Evolutionary conservation across 2,329 filamentous ascomycete species (phyloP).

Genomic region (Colletotrichum acutatum): DNA sequence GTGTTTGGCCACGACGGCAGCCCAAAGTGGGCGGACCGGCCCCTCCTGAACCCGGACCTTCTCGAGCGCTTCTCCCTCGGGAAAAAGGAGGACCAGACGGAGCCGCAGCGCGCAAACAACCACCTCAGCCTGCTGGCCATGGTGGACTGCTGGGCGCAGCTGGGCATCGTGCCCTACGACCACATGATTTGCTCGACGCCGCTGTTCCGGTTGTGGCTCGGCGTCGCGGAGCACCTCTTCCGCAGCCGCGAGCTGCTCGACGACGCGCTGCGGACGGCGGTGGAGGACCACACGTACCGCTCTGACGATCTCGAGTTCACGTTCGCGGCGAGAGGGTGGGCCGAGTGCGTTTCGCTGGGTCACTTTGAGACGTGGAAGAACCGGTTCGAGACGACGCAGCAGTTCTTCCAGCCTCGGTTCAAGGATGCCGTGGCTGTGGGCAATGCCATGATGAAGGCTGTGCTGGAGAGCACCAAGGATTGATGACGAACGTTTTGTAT

Average conservation of each 20-base stretch:
- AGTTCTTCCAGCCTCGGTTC: constrained; percentile 92
- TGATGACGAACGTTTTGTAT: neutral
- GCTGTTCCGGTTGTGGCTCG: constrained; percentile 94
- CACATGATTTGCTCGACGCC: constrained; percentile 99
- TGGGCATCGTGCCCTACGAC: constrained; percentile 95
- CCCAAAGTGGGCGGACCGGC: constrained; percentile 68
- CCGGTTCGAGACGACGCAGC: constrained; percentile 89
- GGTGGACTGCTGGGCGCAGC: constrained; percentile 97
- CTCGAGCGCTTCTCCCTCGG: constrained; percentile 86
- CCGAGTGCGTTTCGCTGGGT: constrained; percentile 88
- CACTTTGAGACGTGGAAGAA: constrained; percentile 94
- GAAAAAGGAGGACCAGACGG: constrained; percentile 70
- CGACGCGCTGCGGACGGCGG: constrained; percentile 84
- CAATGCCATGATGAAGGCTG: constrained; percentile 97
- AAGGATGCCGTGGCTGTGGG: constrained; percentile 87
- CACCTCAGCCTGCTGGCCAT: constrained; percentile 94
- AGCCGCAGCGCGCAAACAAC: constrained; percentile 80
- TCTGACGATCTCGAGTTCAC: constrained; percentile 97
- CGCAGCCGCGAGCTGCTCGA: constrained; percentile 83
- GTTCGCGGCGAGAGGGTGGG: constrained; percentile 96
- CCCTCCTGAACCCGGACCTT: constrained; percentile 83
- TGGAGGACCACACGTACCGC: constrained; percentile 92
- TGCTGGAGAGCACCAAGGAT: constrained; percentile 78
- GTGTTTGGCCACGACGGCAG: constrained; percentile 76
- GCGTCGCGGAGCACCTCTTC: constrained; percentile 97